These are phyloP conservation scores for Mycena filopes DNA, from an alignment of 768 basidiomycete species.

Conservation along the genomic window DNA sequence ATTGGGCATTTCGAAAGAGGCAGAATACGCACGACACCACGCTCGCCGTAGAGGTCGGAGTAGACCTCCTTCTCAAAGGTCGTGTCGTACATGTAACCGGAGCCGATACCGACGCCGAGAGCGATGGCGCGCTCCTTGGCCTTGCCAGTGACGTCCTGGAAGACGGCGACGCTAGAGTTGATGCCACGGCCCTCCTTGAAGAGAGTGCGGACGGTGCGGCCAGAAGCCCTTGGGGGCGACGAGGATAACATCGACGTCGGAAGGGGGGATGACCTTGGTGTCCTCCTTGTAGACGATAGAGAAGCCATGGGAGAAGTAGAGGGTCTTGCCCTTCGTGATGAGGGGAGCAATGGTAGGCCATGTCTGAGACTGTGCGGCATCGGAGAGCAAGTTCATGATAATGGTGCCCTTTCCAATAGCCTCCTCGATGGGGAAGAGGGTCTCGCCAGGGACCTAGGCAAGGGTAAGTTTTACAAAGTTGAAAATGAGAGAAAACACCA, in stretches of 20 bases:
- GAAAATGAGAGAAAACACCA: slow-evolving; percentile 37
- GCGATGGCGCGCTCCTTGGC: slow-evolving; percentile 98
- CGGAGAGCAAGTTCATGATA: slow-evolving; percentile 99
- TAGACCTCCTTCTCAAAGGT: slow-evolving; percentile 99
- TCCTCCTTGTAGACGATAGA: slow-evolving; percentile 98
- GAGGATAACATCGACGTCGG: slow-evolving; percentile 97
- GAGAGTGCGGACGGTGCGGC: slow-evolving; percentile 97
- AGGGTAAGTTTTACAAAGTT: slow-evolving; percentile 5
- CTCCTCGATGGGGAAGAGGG: slow-evolving; percentile 97
- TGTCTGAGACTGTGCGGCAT: slow-evolving; percentile 98
- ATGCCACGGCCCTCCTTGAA: slow-evolving; percentile 99
- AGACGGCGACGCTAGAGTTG: slow-evolving; percentile 94
- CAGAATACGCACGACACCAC: slow-evolving; percentile 87
- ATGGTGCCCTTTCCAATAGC: slow-evolving; percentile 96
- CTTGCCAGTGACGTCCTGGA: slow-evolving; percentile 98
- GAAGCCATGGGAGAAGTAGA: slow-evolving; percentile 99
- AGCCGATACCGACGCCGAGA: slow-evolving; percentile 92
- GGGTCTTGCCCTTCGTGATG: slow-evolving; percentile 99
- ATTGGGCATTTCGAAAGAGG: background rate
- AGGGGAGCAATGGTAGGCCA: slow-evolving; percentile 91
- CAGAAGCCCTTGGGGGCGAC: slow-evolving; percentile 99
- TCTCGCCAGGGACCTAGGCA: slow-evolving; percentile 89
- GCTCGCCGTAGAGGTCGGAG: slow-evolving; percentile 99
- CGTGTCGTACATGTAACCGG: slow-evolving; percentile 98
- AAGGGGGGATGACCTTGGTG: slow-evolving; percentile 91